Percentiles rank a stretch among this genome's conserved stretches.
phyloP scores from a whole-genome alignment of 352 stramenopile genomes.

The Phytophthora europaea region DNA sequence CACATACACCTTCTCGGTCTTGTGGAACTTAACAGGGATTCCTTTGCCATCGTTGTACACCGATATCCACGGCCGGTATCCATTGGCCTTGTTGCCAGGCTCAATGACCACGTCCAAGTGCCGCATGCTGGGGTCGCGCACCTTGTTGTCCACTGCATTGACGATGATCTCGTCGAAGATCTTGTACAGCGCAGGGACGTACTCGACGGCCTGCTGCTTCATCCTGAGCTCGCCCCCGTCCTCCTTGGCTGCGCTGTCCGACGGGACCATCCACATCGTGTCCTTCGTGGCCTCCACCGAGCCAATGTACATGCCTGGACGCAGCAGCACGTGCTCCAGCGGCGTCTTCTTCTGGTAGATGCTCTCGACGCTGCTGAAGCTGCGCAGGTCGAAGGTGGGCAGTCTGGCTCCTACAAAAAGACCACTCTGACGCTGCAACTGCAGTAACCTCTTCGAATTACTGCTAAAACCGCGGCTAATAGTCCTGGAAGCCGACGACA shows the following conservation, averaged over 20 bases:
- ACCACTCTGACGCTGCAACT: slow-evolving; percentile 7
- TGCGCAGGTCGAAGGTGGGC: slow-evolving; percentile 14
- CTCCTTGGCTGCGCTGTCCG: slow-evolving; percentile 28
- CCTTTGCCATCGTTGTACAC: slow-evolving; percentile 98
- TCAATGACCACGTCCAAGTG: slow-evolving; percentile 82
- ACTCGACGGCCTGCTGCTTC: slow-evolving; percentile 83
- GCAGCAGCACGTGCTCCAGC: slow-evolving; percentile 92
- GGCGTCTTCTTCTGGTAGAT: slow-evolving; percentile 94
- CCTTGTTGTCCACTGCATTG: slow-evolving; percentile 98
- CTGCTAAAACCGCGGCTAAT: slow-evolving; percentile 10
- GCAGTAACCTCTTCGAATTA: not conserved
- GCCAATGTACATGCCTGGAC: slow-evolving; percentile 93
- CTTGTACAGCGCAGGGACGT: slow-evolving; percentile 96
- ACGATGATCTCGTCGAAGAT: slow-evolving; percentile 99
- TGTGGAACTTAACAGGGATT: slow-evolving; percentile 98
- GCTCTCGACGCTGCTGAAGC: slow-evolving; percentile 66
- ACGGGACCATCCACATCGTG: slow-evolving; percentile 82
- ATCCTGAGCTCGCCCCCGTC: slow-evolving; percentile 55
- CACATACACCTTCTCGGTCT: slow-evolving; percentile 98
- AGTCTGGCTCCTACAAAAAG: not conserved
- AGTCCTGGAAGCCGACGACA: slow-evolving; percentile 2
- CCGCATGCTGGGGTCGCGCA: slow-evolving; percentile 82
- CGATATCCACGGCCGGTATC: slow-evolving; percentile 91
- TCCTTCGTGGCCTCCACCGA: slow-evolving; percentile 84
- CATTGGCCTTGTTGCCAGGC: slow-evolving; percentile 62